These are phyloP conservation scores for Hylodesmum podocarpum DNA, from an alignment of 306 rosid species.

Conservation along the genomic window DNA sequence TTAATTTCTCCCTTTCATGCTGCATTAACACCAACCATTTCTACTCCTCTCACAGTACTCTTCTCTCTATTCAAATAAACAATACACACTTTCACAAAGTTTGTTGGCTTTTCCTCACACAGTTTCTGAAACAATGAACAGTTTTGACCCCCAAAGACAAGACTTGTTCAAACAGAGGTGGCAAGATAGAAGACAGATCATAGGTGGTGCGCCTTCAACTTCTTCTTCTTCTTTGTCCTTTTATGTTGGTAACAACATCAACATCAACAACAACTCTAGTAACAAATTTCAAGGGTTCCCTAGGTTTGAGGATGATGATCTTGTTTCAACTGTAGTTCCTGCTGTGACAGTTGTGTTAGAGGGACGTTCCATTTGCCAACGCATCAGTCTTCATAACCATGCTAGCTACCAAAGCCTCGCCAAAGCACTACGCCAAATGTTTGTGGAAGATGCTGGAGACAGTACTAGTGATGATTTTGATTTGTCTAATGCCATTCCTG, in stretches of 20 bases:
- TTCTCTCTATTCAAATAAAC: too few species aligned
- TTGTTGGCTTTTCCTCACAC: neutral
- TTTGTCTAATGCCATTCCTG: slow-evolving; percentile 78
- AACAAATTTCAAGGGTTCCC: slow-evolving; percentile 42
- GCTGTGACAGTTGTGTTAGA: slow-evolving; percentile 84
- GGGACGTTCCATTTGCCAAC: slow-evolving; percentile 91
- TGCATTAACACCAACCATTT: slow-evolving; percentile 19
- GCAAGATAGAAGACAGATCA: slow-evolving; percentile 46
- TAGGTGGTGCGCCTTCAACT: slow-evolving; percentile 38
- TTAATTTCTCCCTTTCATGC: neutral
- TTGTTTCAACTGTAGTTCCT: slow-evolving; percentile 57
- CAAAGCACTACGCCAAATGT: slow-evolving; percentile 72
- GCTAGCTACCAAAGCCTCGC: slow-evolving; percentile 77
- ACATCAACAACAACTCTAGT: neutral
- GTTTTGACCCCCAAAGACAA: slow-evolving; percentile 55
- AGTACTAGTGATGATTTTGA: slow-evolving; percentile 45
- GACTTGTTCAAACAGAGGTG: slow-evolving; percentile 56
- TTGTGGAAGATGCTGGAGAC: slow-evolving; percentile 31
- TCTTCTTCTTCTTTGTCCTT: slow-evolving; percentile 32
- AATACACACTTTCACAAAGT: neutral
- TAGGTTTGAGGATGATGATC: slow-evolving; percentile 50
- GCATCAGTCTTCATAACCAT: slow-evolving; percentile 79
- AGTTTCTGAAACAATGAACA: slow-evolving; percentile 39
- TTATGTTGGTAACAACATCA: slow-evolving; percentile 8
- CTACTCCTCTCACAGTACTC: too few species aligned